Evolutionary conservation across 495 filamentous ascomycete genomes (phyloP), one percentile per base, ranked within the genome.

Genomic region (Apodospora peruviana): DNA sequence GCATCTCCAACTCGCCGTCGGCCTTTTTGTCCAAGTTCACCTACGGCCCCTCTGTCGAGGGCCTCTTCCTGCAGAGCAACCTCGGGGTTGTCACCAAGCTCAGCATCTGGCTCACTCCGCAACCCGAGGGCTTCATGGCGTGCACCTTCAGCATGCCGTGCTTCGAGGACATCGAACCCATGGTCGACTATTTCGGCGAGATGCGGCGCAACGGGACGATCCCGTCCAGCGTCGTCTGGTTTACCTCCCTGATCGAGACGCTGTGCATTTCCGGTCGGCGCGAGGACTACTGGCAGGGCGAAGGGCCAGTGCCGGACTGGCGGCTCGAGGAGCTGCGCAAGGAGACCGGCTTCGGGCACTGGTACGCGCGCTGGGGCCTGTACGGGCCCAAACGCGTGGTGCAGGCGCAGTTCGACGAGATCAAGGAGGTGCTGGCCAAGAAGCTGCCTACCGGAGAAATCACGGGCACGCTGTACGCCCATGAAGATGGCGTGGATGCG

Each of bases 51-150:
- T 64, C 66, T 8, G 57, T 77, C 48, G 74, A 76, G 34, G 74
- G 74, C 1, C 59, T 77, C 7, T 77, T 77, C 55, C 46, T 75
- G 35, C 72, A 77, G 52, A 68, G 62, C 43, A 77, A 75, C 40
- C 59, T 77, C 16, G 74, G 69, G 17, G 67, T 77, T 21, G 74
- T 77, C 4, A 75, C 74, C 12, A 75, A 75, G 49, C 58, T 77
- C 59, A 67, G 69, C 24, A 60, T 77, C 23, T 70, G 66, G 65
- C 52, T 77, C 29, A 70, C 67, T 4, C 69, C 69, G 2, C 70
- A 73, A 44, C 74, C 74, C 7, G 64, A 75, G 48, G 68, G 72
- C 1, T 78, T 68, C 59, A 71, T 76, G 67, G 65, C 67, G 7
- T 76, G 73, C 62, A 59, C 64, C 12, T 75, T 76, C 48, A 64